Evolutionary conservation across 495 filamentous ascomycete species (phyloP), one percentile per base, ranked within the genome.

Genomic region (Tuber borchii): DNA sequence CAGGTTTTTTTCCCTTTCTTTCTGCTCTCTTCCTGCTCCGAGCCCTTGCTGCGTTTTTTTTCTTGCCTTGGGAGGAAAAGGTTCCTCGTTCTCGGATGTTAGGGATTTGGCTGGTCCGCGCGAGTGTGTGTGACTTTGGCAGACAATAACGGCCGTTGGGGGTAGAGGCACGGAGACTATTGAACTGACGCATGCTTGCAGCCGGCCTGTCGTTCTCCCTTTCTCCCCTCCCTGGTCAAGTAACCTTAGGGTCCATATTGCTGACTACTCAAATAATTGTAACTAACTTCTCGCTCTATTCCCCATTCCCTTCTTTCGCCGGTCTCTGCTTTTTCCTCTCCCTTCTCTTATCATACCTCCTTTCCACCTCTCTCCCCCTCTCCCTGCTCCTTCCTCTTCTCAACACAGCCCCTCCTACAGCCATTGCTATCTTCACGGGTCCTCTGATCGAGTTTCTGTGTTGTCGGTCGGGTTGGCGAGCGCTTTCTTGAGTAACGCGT

Each of bases 381-480:
- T 71, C 68, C 44, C 34, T 37, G 39, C 22, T 20, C 43, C 65
- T 68, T 48, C 71, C 77, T 74, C 77, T 71, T 45, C 46, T 69
- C 73, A 61, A 77, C 77, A 73, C 71, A 39, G 39, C 48, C 34
- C 70, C 71, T 74, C 73, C 73, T 71, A 20, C 51, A 71, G 65
- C 76, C 48, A 56, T 70, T 78, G 70, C 43, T 61, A 61, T 71
- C 70, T 42, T 43, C 71, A 56, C 42, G 44, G 70, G 76, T 56
- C 31, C 75, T 69, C 72, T 68, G 20, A 51, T 72, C 72, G 48
- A 61, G 71, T 71, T 68, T 31, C 71, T 42, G 70, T 42, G 70
- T 75, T 78, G 71, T 79, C 75, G 78, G 61, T 77, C 72, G 78
- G 73, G 78, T 75, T 79, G 71, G 75, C 71, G 78, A 71, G 73